These are phyloP conservation scores for Ciborinia camelliae DNA, from an alignment of 2,329 filamentous ascomycete genomes.

Conservation along the genomic window DNA sequence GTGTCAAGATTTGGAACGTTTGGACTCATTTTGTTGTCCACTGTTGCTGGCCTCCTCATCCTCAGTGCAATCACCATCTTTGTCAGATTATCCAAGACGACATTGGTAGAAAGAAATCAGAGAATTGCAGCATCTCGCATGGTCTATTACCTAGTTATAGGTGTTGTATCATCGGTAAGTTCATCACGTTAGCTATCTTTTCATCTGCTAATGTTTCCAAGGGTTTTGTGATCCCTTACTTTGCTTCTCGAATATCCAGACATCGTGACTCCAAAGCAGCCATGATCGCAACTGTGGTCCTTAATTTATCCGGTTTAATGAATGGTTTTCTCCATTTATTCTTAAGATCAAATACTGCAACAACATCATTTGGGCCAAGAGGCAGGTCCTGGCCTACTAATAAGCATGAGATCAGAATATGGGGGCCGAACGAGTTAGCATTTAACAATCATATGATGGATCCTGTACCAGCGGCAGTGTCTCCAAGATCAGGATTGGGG, in stretches of 20 bases:
- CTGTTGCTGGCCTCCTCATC: conserved; percentile 50
- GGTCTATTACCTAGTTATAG: conserved; percentile 61
- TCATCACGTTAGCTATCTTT: conserved; percentile 12
- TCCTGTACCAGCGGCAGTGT: conserved; percentile 30
- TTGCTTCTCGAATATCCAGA: conserved; percentile 54
- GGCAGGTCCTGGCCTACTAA: conserved; percentile 46
- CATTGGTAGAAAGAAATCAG: conserved; percentile 55
- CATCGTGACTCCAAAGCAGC: conserved; percentile 48
- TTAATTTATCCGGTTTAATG: conserved; percentile 63
- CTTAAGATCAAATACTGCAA: conserved; percentile 59
- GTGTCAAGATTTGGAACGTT: conserved; percentile 57
- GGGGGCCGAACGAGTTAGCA: conserved; percentile 41
- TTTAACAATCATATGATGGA: conserved; percentile 33
- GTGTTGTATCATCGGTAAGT: conserved; percentile 56
- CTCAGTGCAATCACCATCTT: conserved; percentile 53
- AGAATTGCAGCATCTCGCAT: conserved; percentile 64
- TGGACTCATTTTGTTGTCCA: conserved; percentile 52
- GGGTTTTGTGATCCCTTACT: conserved; percentile 61
- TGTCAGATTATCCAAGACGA: conserved; percentile 52
- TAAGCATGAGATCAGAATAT: conserved; percentile 48
- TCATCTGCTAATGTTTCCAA: conserved; percentile 39
- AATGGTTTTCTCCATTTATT: conserved; percentile 65
- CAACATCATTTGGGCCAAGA: conserved; percentile 51
- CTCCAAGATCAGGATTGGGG: conserved; percentile 20
- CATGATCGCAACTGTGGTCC: conserved; percentile 62